A percentile compares a stretch with the other conserved stretches of the same genome.
These are phyloP conservation scores for Lachnellula arida DNA, from an alignment of 2,329 filamentous ascomycete genomes.

Conservation along the genomic window DNA sequence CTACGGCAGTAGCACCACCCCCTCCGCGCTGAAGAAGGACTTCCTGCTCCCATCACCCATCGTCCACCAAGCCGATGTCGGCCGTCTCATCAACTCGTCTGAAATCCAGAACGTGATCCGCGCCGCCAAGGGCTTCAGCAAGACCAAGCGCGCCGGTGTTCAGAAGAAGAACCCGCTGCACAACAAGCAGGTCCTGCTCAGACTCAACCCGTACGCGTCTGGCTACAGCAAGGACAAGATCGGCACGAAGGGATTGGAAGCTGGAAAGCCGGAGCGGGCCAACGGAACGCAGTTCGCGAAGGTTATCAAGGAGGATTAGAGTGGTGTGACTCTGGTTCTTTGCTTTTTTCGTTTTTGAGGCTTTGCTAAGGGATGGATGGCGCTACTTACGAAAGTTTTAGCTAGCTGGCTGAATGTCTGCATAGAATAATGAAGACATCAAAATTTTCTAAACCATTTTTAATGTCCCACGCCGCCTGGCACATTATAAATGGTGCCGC, in stretches of 20 bases:
- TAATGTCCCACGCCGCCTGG: no score
- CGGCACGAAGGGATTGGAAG: conserved; percentile 62
- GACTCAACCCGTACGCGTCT: conserved; percentile 96
- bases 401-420: conserved; percentile 16
- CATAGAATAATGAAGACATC: conserved; percentile 16
- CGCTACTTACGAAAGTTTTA: conserved; percentile 9
- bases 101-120: conserved; percentile 96
- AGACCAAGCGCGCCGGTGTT: conserved; percentile 83
- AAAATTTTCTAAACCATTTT: background rate
- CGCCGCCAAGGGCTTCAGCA: conserved; percentile 81
- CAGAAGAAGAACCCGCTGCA: conserved; percentile 99
- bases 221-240: conserved; percentile 85
- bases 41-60: conserved; percentile 93
- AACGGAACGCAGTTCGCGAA: conserved; percentile 32
- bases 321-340: conserved; percentile 19
- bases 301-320: conserved; percentile 48
- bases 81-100: conserved; percentile 97
- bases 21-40: conserved; percentile 96
- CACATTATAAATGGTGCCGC: no score
- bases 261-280: conserved; percentile 51
- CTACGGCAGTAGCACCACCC: conserved; percentile 88
- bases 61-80: conserved; percentile 90
- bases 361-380: conserved; percentile 11
- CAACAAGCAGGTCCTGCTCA: conserved; percentile 98
- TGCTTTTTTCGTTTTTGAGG: conserved; percentile 12